Conservation (phyloP, 2,329 filamentous ascomycete species). For the Scytalidium lignicola region DNA sequence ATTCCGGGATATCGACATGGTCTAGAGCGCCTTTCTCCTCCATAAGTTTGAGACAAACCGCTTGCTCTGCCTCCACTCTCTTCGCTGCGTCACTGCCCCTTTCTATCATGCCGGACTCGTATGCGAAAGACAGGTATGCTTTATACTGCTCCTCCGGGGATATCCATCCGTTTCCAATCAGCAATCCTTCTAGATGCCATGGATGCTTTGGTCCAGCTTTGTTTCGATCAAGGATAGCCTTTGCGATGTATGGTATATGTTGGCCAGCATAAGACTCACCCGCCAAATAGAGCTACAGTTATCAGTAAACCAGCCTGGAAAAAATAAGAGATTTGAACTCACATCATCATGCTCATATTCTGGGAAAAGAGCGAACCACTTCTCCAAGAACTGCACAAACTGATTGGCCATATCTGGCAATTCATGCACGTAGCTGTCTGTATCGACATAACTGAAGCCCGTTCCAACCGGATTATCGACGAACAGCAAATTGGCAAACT, state of each 20-base stretch:
- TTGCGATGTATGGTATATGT: constrained; percentile 95
- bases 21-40: constrained; percentile 51
- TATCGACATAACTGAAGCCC: constrained; percentile 92
- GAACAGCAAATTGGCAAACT: constrained; percentile 95
- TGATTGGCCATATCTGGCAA: constrained; percentile 84
- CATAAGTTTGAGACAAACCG: constrained; percentile 59
- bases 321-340: constrained; percentile 35
- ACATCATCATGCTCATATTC: constrained; percentile 91
- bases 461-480: constrained; percentile 97
- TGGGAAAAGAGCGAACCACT: constrained; percentile 86
- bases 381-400: constrained; percentile 83
- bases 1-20: constrained; percentile 62
- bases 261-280: constrained; percentile 97
- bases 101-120: constrained; percentile 67
- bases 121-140: constrained; percentile 76
- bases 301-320: constrained; percentile 16
- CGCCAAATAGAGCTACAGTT: constrained; percentile 74
- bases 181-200: constrained; percentile 79
- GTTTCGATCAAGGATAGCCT: constrained; percentile 84
- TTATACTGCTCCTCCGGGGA: constrained; percentile 86
- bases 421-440: constrained; percentile 79
- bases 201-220: constrained; percentile 45
- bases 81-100: constrained; percentile 60
- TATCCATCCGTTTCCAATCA: constrained; percentile 99
- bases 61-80: constrained; percentile 63